Base-by-base conservation (phyloP, 495 filamentous ascomycete species). In the Poronia punctata region DNA sequence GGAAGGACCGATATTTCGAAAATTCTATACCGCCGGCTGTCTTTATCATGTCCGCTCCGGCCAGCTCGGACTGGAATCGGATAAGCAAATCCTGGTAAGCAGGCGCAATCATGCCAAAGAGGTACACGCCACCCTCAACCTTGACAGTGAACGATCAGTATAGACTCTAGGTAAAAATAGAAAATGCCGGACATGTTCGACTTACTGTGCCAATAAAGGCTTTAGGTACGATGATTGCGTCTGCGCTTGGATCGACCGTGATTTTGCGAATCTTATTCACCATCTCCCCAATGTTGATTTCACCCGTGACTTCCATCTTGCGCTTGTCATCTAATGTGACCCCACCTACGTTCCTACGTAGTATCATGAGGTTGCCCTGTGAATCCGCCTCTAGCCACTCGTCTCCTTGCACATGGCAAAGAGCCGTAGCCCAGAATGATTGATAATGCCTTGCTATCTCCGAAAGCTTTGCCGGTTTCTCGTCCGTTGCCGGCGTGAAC, bases 141-240 rank as follows among this genome's bases (percentile, higher is more conserved):
- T 94, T 41, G 30, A 20, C 23, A 12, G 15, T 25, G 24, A 26
- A 4, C 11, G 31, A 40, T 70, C 56, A 67, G 58, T 29, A 7
- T n/a, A n/a, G n/a, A n/a, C n/a, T n/a, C n/a, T n/a, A n/a, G n/a
- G n/a, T n/a, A n/a, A n/a, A n/a, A n/a, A n/a, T n/a, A 33, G 4
- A 12, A 31, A 46, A 11, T 4, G 25, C 28, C 28, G 37, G 27
- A 5, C 30, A 45, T 3, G 25, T 22, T n/a, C 16, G 31, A 68
- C 80, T 61, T 76, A 93, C 90, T 43, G 92, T 97, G 35, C 78
- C 88, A 44, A 96, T 53, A 59, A 97, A 95, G 19, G 92, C 92
- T 52, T 76, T 79, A 0, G 92, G 93, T 7, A 81, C 66, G 17
- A 95, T 76, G 14, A 80, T 70, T 4, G 83, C 78, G 47, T 66